Conservation (phyloP, 2,329 filamentous ascomycete genomes). For the Seiridium unicorne region DNA sequence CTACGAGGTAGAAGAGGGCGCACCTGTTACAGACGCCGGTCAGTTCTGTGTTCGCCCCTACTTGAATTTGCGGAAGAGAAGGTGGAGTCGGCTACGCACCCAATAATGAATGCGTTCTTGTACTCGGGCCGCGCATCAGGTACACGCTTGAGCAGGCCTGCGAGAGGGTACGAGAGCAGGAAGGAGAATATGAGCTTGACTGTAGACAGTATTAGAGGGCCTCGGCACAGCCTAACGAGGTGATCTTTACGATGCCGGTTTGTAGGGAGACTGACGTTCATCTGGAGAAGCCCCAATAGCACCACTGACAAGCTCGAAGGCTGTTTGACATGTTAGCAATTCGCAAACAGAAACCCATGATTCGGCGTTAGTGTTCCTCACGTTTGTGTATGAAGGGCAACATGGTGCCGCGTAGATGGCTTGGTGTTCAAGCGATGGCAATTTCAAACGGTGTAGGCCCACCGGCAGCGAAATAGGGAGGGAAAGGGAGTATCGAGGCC, state of each 20-base stretch:
- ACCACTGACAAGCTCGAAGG: slow-evolving; percentile 31
- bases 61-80: neutral
- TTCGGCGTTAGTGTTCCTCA: neutral
- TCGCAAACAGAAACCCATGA: neutral
- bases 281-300: slow-evolving; percentile 33
- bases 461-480: neutral
- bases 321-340: slow-evolving; percentile 15
- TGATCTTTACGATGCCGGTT: too few relatives aligned
- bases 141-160: slow-evolving; percentile 82
- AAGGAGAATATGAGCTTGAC: slow-evolving; percentile 90
- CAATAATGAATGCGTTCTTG: slow-evolving; percentile 87
- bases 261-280: slow-evolving; percentile 41
- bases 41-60: neutral
- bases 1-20: slow-evolving; percentile 87
- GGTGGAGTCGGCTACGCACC: slow-evolving; percentile 42
- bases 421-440: too few relatives aligned
- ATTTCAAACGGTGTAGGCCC: too few relatives aligned
- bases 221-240: too few relatives aligned
- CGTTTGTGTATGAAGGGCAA: slow-evolving; percentile 13
- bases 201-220: neutral
- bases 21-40: slow-evolving; percentile 45
- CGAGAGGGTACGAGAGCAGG: slow-evolving; percentile 87
- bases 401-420: slow-evolving; percentile 5
- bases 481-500: neutral
- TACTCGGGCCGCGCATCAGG: slow-evolving; percentile 79